These are phyloP conservation scores for Populus alba DNA, from an alignment of 345 rosid genomes.

Conservation along the genomic window DNA sequence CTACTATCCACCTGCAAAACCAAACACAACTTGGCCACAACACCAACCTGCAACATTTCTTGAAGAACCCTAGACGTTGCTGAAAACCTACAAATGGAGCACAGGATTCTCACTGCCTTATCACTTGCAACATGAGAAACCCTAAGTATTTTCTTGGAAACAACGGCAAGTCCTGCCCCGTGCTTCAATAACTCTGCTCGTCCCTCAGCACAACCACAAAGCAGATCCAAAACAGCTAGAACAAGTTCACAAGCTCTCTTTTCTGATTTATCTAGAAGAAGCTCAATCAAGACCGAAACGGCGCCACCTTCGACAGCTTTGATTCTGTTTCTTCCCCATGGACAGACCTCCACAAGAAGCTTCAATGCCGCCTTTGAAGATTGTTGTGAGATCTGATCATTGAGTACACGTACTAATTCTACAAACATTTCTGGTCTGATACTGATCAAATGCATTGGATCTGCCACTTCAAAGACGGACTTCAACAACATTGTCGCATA, in stretches of 20 bases:
- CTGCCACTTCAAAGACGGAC: slow-evolving; percentile 51
- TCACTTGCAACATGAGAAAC: slow-evolving; percentile 51
- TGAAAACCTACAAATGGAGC: slow-evolving; percentile 45
- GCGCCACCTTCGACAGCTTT: slow-evolving; percentile 62
- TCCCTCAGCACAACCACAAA: slow-evolving; percentile 59
- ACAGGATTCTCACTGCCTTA: slow-evolving; percentile 48
- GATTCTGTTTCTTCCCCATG: slow-evolving; percentile 71
- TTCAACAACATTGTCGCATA: slow-evolving; percentile 43
- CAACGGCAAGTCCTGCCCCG: slow-evolving; percentile 55
- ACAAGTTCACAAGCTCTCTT: slow-evolving; percentile 48
- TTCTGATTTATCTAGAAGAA: slow-evolving; percentile 61
- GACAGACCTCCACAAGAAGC: slow-evolving; percentile 41
- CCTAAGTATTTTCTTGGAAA: slow-evolving; percentile 60
- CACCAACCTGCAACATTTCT: slow-evolving; percentile 62
- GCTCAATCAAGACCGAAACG: slow-evolving; percentile 49
- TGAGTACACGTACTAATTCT: slow-evolving; percentile 49
- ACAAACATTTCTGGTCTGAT: slow-evolving; percentile 37
- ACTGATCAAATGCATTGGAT: slow-evolving; percentile 46
- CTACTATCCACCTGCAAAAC: slow-evolving; percentile 42
- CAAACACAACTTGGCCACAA: slow-evolving; percentile 55
- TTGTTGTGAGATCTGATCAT: slow-evolving; percentile 52
- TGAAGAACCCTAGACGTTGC: slow-evolving; percentile 44
- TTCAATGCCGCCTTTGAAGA: slow-evolving; percentile 61
- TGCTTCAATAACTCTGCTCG: slow-evolving; percentile 54
- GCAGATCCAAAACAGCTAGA: slow-evolving; percentile 38